Conservation (phyloP, 169 alveolate genomes). For the Cryptosporidium felis region DNA sequence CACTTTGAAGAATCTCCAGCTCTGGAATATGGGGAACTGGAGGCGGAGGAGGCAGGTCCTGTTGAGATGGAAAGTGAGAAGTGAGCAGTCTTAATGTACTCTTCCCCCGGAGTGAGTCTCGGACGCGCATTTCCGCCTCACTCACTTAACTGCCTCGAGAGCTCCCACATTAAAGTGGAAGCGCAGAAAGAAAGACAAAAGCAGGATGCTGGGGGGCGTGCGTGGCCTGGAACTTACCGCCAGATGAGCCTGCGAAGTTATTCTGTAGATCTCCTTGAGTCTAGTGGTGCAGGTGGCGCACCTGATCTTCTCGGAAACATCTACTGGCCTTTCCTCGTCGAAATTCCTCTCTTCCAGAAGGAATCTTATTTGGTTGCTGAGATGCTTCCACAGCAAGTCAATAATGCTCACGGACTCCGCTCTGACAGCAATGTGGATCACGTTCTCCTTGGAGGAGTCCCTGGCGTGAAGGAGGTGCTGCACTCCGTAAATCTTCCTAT, state of each 20-base stretch:
- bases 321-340: slow-evolving; percentile 37
- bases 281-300: slow-evolving; percentile 65
- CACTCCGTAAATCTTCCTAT: slow-evolving; percentile 42
- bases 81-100: too few species aligned
- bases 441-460: slow-evolving; percentile 50
- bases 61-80: too few species aligned
- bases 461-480: slow-evolving; percentile 61
- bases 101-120: too few species aligned
- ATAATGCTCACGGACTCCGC: slow-evolving; percentile 49
- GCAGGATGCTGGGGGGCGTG: too few species aligned
- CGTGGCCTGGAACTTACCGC: slow-evolving; percentile 70
- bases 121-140: too few species aligned
- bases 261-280: slow-evolving; percentile 59
- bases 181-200: too few species aligned
- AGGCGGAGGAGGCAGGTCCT: slow-evolving; percentile 69
- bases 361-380: slow-evolving; percentile 39
- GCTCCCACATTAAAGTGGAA: too few species aligned
- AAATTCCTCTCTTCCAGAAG: slow-evolving; percentile 56
- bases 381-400: slow-evolving; percentile 37
- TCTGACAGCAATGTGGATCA: slow-evolving; percentile 50
- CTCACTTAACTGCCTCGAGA: too few species aligned
- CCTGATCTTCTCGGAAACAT: slow-evolving; percentile 45
- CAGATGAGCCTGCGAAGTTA: slow-evolving; percentile 66
- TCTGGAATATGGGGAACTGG: slow-evolving; percentile 68
- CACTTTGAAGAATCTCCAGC: slow-evolving; percentile 26